phyloP scores from a whole-genome alignment of 305 asterid species.

The Solanum hybrid region DNA sequence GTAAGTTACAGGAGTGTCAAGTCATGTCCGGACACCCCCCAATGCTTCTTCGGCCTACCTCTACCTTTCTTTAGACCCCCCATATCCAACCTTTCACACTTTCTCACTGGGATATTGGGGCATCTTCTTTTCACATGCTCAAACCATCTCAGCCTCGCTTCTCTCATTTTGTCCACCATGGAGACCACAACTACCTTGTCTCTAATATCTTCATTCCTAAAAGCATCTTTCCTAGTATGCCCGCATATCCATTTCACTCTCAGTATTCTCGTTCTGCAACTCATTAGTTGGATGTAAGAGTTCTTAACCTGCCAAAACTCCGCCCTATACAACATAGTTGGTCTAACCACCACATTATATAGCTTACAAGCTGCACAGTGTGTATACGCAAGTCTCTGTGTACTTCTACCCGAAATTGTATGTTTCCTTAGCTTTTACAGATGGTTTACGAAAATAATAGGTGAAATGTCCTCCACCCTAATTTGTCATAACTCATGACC shows the following conservation, averaged over 20 bases:
- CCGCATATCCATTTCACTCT: background rate
- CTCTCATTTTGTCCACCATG: background rate
- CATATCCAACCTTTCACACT: background rate
- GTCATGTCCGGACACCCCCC: background rate
- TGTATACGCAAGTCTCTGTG: background rate
- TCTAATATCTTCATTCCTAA: background rate
- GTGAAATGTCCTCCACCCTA: background rate
- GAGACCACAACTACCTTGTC: background rate
- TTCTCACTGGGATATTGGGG: background rate
- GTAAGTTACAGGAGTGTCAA: background rate
- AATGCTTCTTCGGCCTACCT: background rate
- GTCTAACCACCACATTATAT: background rate
- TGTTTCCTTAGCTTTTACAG: background rate
- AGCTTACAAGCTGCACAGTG: background rate
- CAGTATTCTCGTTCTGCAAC: too few relatives aligned
- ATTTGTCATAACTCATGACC: background rate
- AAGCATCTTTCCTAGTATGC: background rate
- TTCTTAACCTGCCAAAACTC: background rate
- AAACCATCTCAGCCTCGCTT: background rate
- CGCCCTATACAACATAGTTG: background rate
- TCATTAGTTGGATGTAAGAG: background rate
- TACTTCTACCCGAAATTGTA: background rate
- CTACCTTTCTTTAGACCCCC: background rate
- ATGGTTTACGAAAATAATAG: background rate
- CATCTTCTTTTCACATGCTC: background rate